Conservation (phyloP, 768 basidiomycete genomes). For the Termitomyces sp. region DNA sequence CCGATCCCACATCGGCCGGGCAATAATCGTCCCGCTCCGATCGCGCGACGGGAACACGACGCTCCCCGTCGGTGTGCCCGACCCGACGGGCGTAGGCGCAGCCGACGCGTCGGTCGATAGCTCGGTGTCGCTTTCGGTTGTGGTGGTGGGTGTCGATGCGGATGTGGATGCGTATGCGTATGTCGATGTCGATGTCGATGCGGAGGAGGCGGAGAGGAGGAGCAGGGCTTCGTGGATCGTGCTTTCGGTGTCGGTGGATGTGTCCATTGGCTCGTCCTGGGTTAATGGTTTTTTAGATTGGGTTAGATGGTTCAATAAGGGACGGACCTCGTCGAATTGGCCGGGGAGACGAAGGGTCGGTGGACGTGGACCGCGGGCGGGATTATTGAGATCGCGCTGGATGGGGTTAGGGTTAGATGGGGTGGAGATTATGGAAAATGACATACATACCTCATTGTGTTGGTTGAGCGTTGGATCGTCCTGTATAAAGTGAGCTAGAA, state of each 20-base stretch:
- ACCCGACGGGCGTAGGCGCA: constrained; percentile 54
- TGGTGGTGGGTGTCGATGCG: constrained; percentile 13
- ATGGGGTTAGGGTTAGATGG: not conserved
- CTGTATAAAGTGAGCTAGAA: not conserved
- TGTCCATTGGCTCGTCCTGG: constrained; percentile 15
- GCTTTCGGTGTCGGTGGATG: constrained; percentile 7
- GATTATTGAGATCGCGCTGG: not conserved
- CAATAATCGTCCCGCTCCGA: constrained; percentile 74
- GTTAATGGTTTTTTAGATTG: too few relatives aligned
- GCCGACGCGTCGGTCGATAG: constrained; percentile 60
- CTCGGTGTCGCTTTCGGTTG: constrained; percentile 50
- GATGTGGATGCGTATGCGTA: constrained; percentile 13
- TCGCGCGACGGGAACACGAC: constrained; percentile 61
- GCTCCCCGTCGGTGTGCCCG: constrained; percentile 57
- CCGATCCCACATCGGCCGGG: constrained; percentile 57
- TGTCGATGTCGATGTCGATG: constrained; percentile 13
- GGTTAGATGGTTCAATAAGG: not conserved
- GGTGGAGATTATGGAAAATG: too few relatives aligned
- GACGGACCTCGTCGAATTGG: constrained; percentile 16
- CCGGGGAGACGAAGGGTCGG: constrained; percentile 2
- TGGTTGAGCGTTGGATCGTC: not conserved
- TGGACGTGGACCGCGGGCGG: not conserved
- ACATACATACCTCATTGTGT: not conserved
- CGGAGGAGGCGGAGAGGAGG: constrained; percentile 18
- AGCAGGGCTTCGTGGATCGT: constrained; percentile 12